These are phyloP conservation scores for Myriosclerotinia duriaeana DNA, from an alignment of 2,329 filamentous ascomycete species.

Conservation along the genomic window DNA sequence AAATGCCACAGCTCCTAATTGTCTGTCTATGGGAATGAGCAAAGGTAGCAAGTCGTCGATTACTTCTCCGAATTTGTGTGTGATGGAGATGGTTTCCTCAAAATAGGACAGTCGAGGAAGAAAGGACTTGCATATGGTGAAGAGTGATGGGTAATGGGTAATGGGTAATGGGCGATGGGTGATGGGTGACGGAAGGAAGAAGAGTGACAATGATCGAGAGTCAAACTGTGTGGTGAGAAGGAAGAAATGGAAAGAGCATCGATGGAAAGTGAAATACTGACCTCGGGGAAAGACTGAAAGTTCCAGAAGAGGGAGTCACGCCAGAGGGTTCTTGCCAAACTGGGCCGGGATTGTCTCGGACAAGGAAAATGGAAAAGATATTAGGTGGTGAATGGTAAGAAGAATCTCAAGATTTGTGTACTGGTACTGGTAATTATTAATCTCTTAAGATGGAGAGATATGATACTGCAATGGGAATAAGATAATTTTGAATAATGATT, in stretches of 20 bases:
- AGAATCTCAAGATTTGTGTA: too few relatives aligned
- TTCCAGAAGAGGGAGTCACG: not conserved
- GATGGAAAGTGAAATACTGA: too few relatives aligned
- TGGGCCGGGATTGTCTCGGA: not conserved
- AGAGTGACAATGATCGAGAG: slow-evolving; percentile 10
- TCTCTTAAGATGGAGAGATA: too few relatives aligned
- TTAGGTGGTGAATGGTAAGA: too few relatives aligned
- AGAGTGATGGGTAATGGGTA: slow-evolving; percentile 19
- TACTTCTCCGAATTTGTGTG: slow-evolving; percentile 27
- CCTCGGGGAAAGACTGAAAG: not conserved
- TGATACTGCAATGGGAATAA: too few relatives aligned
- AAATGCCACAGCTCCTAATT: slow-evolving; percentile 18
- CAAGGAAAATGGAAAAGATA: not conserved
- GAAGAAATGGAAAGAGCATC: slow-evolving; percentile 8
- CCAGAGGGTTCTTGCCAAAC: not conserved
- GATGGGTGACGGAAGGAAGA: slow-evolving; percentile 23
- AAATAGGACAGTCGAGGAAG: slow-evolving; percentile 15
- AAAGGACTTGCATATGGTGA: slow-evolving; percentile 18
- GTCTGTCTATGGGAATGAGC: slow-evolving; percentile 33
- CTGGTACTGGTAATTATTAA: too few relatives aligned
- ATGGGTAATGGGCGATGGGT: too few relatives aligned
- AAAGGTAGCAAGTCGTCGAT: slow-evolving; percentile 33
- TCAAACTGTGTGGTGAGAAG: not conserved
- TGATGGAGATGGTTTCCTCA: slow-evolving; percentile 24
- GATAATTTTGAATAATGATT: not conserved